These are phyloP conservation scores for Fusarium begoniae DNA, from an alignment of 2,329 filamentous ascomycete genomes.

Conservation along the genomic window DNA sequence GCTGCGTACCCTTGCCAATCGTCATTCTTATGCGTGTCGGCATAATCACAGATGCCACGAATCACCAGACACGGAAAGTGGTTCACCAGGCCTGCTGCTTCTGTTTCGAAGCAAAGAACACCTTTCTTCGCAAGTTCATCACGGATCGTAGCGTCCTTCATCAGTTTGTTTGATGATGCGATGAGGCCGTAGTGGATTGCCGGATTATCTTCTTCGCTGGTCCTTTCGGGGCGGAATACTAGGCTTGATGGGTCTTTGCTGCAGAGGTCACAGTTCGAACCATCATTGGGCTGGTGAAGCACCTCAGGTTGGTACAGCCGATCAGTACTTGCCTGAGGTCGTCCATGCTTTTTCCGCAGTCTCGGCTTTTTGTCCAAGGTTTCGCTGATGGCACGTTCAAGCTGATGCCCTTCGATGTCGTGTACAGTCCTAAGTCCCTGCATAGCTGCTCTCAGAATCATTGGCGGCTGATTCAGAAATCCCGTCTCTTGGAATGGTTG, in stretches of 20 bases:
- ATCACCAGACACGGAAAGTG: conserved; percentile 46
- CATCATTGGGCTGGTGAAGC: neutral
- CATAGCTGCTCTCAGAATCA: neutral
- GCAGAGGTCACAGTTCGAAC: neutral
- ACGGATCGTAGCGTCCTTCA: conserved; percentile 30
- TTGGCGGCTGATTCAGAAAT: neutral
- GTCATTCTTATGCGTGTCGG: conserved; percentile 45
- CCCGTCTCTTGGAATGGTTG: neutral
- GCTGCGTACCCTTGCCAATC: conserved; percentile 50
- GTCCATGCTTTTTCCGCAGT: neutral
- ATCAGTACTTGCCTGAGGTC: neutral
- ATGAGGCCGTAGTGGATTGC: conserved; percentile 24
- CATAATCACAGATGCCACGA: conserved; percentile 50
- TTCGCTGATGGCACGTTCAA: neutral
- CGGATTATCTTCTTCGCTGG: neutral
- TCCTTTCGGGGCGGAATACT: neutral
- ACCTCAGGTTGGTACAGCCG: neutral
- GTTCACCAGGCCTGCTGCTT: conserved; percentile 34
- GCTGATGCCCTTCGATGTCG: neutral
- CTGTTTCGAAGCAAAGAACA: neutral
- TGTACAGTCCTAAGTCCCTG: neutral
- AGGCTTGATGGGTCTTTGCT: neutral
- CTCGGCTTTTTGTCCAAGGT: neutral
- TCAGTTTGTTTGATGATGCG: conserved; percentile 9
- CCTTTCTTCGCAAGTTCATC: conserved; percentile 2